Evolutionary conservation across 2,329 filamentous ascomycete genomes (phyloP), one percentile per base, ranked within the genome.

Genomic region (Aureobasidium musti): DNA sequence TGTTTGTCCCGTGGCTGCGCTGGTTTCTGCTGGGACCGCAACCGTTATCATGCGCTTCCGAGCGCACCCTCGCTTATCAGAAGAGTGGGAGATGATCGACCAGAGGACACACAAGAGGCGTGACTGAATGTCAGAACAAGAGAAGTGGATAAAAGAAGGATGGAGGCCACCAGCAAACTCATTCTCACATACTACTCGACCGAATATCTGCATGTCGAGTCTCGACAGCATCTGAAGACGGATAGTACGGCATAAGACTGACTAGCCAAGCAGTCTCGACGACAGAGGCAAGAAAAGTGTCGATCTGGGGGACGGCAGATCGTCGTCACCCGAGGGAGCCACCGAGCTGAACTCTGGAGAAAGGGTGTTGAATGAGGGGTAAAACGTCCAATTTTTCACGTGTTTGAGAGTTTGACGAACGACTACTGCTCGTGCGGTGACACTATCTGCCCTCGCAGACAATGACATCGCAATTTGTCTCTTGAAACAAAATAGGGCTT

Each of bases 271-370:
- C 53, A 45, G 17, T 17, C 54, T 59, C 39, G 33, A 43, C 37
- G 21, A 43, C 23, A 45, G 17, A 59, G 61, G 61, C 26, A 64
- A 64, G 33, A 39, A 30, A 35, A 28, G 33, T 50, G 59, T 63
- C 45, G 59, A 63, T 52, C 45, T 52, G 59, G 59, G 43, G 59
- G 8, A 13, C 57, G 57, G 57, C 28, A 61, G 57, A 61, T 59
- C 54, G 39, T 61, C 57, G 43, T 61, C 57, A 61, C 57, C 57
- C 41, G 57, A 52, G 14, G 17, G 49, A 61, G 57, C 41, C 57
- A 60, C n/a, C 11, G 37, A 63, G 43, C 59, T 63, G 59, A 33
- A 52, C 39, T 47, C 45, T 39, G 43, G 33, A 59, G 54, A 59
- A 59, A 45, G 37, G 39, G 39, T 59, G 54, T 47, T 39, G 30